Conservation (phyloP, 129 eudicot species). For the Tagetes patula region DNA sequence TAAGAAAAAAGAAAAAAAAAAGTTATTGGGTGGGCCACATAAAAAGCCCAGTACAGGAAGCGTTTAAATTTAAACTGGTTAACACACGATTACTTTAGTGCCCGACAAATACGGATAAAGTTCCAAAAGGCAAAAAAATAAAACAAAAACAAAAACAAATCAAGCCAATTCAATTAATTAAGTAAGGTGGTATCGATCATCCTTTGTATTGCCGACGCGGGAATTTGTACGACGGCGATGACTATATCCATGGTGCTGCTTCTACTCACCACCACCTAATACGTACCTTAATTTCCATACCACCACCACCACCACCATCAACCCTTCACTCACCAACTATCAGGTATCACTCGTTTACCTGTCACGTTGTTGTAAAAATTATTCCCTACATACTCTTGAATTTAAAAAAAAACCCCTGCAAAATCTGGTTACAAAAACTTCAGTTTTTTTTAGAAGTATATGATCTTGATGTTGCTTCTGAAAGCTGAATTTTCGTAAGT, state of each 20-base stretch:
- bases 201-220: constrained; percentile 29
- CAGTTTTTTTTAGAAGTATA: background rate
- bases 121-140: constrained; percentile 19
- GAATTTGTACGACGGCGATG: constrained; percentile 10
- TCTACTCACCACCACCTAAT: background rate
- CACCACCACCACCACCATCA: constrained; percentile 1
- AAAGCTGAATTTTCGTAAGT: too few species aligned
- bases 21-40: constrained; percentile 15
- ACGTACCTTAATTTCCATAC: background rate
- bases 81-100: constrained; percentile 33
- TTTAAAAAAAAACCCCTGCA: background rate
- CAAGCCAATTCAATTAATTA: too few species aligned
- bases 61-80: constrained; percentile 20
- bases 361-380: too few species aligned
- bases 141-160: background rate
- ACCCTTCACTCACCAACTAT: background rate
- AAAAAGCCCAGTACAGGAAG: background rate
- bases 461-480: too few species aligned
- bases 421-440: background rate
- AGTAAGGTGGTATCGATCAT: constrained; percentile 19
- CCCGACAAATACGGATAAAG: constrained; percentile 27
- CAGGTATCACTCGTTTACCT: too few species aligned
- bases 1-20: too few species aligned
- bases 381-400: too few species aligned
- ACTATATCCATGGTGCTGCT: constrained; percentile 12